Base-by-base conservation (phyloP, 352 stramenopile genomes). In the Phytophthora sp. region DNA sequence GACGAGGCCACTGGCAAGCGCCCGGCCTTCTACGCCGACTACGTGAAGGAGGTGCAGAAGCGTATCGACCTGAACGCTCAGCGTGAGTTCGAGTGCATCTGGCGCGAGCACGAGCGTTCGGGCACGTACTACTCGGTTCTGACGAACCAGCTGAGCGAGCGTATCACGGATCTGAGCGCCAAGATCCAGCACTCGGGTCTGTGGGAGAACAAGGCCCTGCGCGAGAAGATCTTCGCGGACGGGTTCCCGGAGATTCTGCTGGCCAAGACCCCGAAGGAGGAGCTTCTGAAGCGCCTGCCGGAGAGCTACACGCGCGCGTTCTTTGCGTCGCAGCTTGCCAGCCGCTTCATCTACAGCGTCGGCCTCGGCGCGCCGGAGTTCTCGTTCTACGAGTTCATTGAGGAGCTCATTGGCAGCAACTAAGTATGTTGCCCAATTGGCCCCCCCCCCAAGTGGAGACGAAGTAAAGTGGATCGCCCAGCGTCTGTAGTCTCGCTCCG, bases 341-440 rank as follows among this genome's bases (percentile, higher is more conserved):
- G 79, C 44, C 84, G 83, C 50, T 93, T 93, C 71, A 84, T 95
- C 24, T 95, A 95, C 72, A 78, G 73, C 18, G 81, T 84, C 30
- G 84, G 84, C 8, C 68, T 93, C 26, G 77, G 71, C 46, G 81
- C 80, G 8, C 84, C 82, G 8, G 86, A 95, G 65, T 95, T 93
- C 32, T 83, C 84, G 24, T 95, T 95, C 74, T 95, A 93, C 74
- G 86, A 95, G 72, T 95, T 93, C 49, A 84, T 93, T 23, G 60
- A 92, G 48, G 67, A 73, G 35, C 78, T 94, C 49, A 79, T 72
- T 54, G 61, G 66, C 38, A 55, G 46, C 61, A 68, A 70, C 41
- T 71, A 71, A 58, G 34, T 34, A 28, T 11, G n/a, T n/a, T n/a
- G n/a, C n/a, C n/a, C n/a, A n/a, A n/a, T n/a, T n/a, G n/a, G n/a